Evolutionary conservation across 208 protist genomes (phyloP).

Genomic region (Leishmania aethiopica): DNA sequence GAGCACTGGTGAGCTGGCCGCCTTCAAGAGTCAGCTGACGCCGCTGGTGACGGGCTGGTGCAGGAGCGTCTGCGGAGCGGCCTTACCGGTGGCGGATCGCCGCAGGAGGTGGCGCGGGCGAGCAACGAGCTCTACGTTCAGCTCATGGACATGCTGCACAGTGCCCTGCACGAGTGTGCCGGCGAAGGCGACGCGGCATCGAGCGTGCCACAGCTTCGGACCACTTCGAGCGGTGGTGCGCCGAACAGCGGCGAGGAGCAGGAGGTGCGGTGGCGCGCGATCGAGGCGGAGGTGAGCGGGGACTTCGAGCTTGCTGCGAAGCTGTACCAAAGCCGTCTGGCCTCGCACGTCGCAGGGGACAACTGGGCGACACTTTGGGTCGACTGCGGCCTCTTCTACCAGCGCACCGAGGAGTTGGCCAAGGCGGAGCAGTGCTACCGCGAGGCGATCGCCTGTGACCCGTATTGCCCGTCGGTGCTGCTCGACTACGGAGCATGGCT

Average conservation of each 20-base stretch:
- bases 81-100: conserved; percentile 4
- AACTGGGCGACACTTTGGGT: conserved; percentile 54
- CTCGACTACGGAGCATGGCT: conserved; percentile 85
- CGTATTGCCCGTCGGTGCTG: conserved; percentile 55
- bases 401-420: conserved; percentile 65
- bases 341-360: conserved; percentile 27
- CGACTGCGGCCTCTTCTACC: conserved; percentile 83
- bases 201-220: neutral
- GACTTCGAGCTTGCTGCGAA: conserved; percentile 63
- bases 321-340: conserved; percentile 83
- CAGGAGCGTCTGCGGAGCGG: conserved; percentile 58
- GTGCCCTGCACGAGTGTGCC: conserved; percentile 36
- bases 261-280: conserved; percentile 70
- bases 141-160: conserved; percentile 85
- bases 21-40: conserved; percentile 77
- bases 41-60: conserved; percentile 69
- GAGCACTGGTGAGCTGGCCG: conserved; percentile 65
- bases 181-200: neutral
- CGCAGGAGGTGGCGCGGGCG: conserved; percentile 47
- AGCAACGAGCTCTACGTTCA: conserved; percentile 92
- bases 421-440: conserved; percentile 91
- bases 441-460: conserved; percentile 82
- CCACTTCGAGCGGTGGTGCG: neutral
- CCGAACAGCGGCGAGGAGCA: conserved; percentile 25
- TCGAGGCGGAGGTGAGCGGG: conserved; percentile 76